Base-by-base conservation (phyloP, 371 early-diverging fungal species). In the Choanephora cucurbitarum region DNA sequence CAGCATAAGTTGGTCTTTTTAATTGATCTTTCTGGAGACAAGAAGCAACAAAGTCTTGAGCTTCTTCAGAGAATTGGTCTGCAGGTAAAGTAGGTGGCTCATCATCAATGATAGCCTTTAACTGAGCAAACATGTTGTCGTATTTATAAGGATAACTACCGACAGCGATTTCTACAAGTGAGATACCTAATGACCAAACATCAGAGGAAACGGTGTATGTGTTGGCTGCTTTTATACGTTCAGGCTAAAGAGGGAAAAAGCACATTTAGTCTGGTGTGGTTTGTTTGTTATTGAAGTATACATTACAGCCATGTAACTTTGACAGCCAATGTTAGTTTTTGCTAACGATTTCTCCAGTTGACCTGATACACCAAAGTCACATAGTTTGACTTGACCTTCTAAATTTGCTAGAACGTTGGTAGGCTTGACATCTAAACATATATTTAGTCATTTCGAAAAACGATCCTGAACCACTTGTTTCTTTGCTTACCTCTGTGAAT, bases 281-380 rank as follows among this genome's bases (percentile, higher is more conserved):
- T n/a, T n/a, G n/a, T n/a, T n/a, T n/a, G n/a, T n/a, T n/a, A n/a
- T n/a, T n/a, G n/a, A n/a, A n/a, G n/a, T n/a, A n/a, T n/a, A n/a
- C n/a, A 79, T 69, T 83, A 90, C 91, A 10, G 95, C 94, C 95
- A 96, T 94, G 65, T 95, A 96, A 66, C 90, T 89, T 70, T 94
- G 94, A 68, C 94, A 93, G 1, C 95, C 97, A 57, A 94, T 90
- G 58, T 94, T 90, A 1, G 97, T 96, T 72, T 91, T 94, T 41
- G 95, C 97, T 66, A 94, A 70, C 14, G 94, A 94, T 70, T 89
- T 87, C 39, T 88, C 86, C 34, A 96, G 79, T 70, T 95, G 91
- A 8, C 97, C 97, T 11, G 89, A 88, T 3, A 91, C 89, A 53
- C 92, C 91, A 74, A 91, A 90, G 72, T 97, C 97, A 73, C 96